A percentile compares a stretch with the other conserved stretches of the same genome.
Evolutionary conservation across 441 rosid species (phyloP).

Genomic region (Capsella rubella): DNA sequence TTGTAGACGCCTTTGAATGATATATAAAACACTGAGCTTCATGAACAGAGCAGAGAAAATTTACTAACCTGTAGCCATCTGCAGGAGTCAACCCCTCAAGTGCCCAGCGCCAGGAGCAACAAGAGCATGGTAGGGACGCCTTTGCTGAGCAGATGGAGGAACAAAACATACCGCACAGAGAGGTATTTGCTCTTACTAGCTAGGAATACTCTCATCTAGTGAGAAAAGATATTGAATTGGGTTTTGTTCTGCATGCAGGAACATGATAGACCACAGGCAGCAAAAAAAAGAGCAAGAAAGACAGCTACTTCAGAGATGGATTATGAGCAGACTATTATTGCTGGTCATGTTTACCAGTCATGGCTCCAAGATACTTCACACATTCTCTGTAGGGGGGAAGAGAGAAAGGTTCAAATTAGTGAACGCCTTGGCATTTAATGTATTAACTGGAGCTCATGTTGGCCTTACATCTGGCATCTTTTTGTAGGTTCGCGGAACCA

Average conservation of each 20-base stretch:
- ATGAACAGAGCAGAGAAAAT: slow-evolving; percentile 18
- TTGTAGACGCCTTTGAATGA: slow-evolving; percentile 22
- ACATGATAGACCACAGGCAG: slow-evolving; percentile 48
- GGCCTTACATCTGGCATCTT: slow-evolving; percentile 7
- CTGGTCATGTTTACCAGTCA: slow-evolving; percentile 72
- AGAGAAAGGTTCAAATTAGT: slow-evolving; percentile 61
- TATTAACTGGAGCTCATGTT: slow-evolving; percentile 28
- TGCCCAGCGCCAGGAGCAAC: slow-evolving; percentile 52
- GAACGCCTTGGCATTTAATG: slow-evolving; percentile 16
- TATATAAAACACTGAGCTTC: slow-evolving; percentile 19
- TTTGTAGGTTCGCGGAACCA: slow-evolving; percentile 53
- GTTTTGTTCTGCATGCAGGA: slow-evolving; percentile 53
- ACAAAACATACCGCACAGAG: slow-evolving; percentile 50
- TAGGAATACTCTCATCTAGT: slow-evolving; percentile 14
- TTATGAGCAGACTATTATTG: slow-evolving; percentile 71
- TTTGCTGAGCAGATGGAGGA: slow-evolving; percentile 36
- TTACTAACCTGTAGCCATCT: slow-evolving; percentile 37
- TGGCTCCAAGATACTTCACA: slow-evolving; percentile 80
- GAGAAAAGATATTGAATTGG: slow-evolving; percentile 17
- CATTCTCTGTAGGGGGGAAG: slow-evolving; percentile 62
- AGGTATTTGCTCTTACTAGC: slow-evolving; percentile 49
- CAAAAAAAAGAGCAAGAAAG: slow-evolving; percentile 58
- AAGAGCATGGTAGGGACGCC: slow-evolving; percentile 40
- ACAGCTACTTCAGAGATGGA: slow-evolving; percentile 57
- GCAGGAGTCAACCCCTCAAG: slow-evolving; percentile 57